Percentiles rank a stretch among this genome's conserved stretches.
Evolutionary conservation across 2,329 filamentous ascomycete species (phyloP).

Genomic region (Aspergillus fructus): DNA sequence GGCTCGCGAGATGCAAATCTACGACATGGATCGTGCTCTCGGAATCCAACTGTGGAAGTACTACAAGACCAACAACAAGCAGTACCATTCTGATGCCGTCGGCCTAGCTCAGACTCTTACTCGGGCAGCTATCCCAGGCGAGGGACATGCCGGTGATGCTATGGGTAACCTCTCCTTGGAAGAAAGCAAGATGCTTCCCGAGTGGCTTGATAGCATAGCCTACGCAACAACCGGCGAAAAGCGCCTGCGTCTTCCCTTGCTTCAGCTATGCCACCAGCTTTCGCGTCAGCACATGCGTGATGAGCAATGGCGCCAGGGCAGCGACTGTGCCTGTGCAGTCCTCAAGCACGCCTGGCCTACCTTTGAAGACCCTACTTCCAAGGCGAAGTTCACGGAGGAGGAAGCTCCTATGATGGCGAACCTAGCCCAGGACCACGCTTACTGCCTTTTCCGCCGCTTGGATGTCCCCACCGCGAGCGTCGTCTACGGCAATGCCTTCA

Average conservation of each 20-base stretch:
- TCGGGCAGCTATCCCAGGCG: conserved; percentile 21
- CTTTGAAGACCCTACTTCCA: conserved; percentile 29
- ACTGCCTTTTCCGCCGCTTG: conserved; percentile 35
- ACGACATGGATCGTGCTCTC: conserved; percentile 31
- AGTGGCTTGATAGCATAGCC: conserved; percentile 33
- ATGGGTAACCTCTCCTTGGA: conserved; percentile 21
- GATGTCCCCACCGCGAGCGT: conserved; percentile 28
- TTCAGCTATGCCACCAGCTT: conserved; percentile 33
- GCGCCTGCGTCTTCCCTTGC: conserved; percentile 21
- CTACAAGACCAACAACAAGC: conserved; percentile 31
- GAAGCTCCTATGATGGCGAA: conserved; percentile 32
- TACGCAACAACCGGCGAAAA: conserved; percentile 24
- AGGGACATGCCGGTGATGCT: conserved; percentile 20
- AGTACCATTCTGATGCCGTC: conserved; percentile 31
- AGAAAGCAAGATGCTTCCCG: conserved; percentile 32
- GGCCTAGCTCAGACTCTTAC: conserved; percentile 29
- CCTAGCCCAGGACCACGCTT: conserved; percentile 33
- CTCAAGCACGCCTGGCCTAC: conserved; percentile 34
- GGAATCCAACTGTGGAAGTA: conserved; percentile 36
- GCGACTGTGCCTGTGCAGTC: conserved; percentile 29
- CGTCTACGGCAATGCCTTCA: conserved; percentile 37
- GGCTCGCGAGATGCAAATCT: conserved; percentile 32
- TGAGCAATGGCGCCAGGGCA: conserved; percentile 31
- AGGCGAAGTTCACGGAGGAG: conserved; percentile 29
- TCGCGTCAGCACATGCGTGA: conserved; percentile 32